Percentiles rank a stretch among this genome's conserved stretches.
Evolutionary conservation across 192 early-diverging fungal species (phyloP).

Genomic region (Cladochytrium replicatum): DNA sequence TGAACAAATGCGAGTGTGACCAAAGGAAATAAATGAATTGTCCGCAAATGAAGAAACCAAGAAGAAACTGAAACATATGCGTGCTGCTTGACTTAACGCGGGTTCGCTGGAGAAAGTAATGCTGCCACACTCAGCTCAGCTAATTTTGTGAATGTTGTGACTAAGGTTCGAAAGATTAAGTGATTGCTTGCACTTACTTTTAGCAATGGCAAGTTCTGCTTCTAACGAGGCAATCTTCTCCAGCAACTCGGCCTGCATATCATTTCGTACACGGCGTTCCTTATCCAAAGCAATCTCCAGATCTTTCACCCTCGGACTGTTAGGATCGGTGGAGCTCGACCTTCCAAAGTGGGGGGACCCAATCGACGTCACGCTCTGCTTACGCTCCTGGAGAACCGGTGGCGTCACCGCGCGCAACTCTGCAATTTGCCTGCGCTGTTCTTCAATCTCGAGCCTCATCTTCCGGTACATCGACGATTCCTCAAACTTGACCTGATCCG

Average conservation of each 20-base stretch:
- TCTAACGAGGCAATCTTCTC: slow-evolving; percentile 22
- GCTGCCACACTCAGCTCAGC: too few species aligned
- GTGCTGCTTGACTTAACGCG: too few species aligned
- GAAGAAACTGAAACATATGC: too few species aligned
- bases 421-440: slow-evolving; percentile 8
- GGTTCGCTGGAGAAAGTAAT: too few species aligned
- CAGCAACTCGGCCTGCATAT: slow-evolving; percentile 6
- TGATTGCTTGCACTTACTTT: too few species aligned
- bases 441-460: slow-evolving; percentile 4
- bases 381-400: slow-evolving; percentile 12
- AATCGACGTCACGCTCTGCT: slow-evolving; percentile 1
- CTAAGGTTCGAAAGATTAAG: too few species aligned
- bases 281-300: slow-evolving; percentile 22
- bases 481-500: slow-evolving; percentile 4
- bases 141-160: too few species aligned
- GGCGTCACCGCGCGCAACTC: slow-evolving; percentile 9
- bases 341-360: slow-evolving; percentile 9
- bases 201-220: slow-evolving; percentile 17
- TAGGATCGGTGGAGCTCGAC: slow-evolving; percentile 5
- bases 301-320: slow-evolving; percentile 5
- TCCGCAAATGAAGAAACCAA: too few species aligned
- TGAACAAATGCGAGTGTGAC: too few species aligned
- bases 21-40: too few species aligned
- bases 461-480: slow-evolving; percentile 10
- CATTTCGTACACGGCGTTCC: slow-evolving; percentile 9